Conservation (phyloP, 1,139 yeast genomes). For the Maudiozyma humilis region DNA sequence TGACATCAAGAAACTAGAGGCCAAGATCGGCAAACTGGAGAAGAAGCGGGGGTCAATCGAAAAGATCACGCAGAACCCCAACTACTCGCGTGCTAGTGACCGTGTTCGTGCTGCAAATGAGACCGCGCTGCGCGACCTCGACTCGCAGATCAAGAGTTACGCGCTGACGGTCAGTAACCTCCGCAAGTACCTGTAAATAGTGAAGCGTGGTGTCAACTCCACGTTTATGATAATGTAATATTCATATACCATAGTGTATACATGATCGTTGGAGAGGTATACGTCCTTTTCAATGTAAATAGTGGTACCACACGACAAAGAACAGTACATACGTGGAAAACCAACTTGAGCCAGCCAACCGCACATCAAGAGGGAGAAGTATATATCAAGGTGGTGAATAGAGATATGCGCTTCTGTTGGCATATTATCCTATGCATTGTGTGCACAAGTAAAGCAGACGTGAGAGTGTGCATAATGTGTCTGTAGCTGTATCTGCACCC, state of each 20-base stretch:
- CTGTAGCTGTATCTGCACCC: background rate
- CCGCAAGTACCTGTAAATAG: conserved; percentile 13
- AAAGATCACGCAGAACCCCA: conserved; percentile 58
- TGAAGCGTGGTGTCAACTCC: too few species aligned
- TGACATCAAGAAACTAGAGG: conserved; percentile 71
- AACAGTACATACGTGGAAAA: too few species aligned
- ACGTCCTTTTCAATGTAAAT: background rate
- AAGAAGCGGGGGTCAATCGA: conserved; percentile 41
- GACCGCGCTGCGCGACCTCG: conserved; percentile 55
- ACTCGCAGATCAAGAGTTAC: conserved; percentile 79
- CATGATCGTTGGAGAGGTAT: conserved; percentile 1
- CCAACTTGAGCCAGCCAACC: background rate
- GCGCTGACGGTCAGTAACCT: conserved; percentile 66
- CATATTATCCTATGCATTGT: too few species aligned
- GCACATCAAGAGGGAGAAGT: background rate
- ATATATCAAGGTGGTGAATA: too few species aligned
- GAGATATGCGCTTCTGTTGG: too few species aligned
- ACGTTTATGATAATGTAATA: background rate
- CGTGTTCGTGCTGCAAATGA: conserved; percentile 69
- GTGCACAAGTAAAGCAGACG: too few species aligned
- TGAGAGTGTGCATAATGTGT: too few species aligned
- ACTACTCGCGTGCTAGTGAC: conserved; percentile 74
- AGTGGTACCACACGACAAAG: background rate
- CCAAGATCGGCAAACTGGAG: conserved; percentile 53
- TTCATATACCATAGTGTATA: too few species aligned